Base-by-base conservation (phyloP, 2,329 filamentous ascomycete species). In the Phialemoniopsis sp. region DNA sequence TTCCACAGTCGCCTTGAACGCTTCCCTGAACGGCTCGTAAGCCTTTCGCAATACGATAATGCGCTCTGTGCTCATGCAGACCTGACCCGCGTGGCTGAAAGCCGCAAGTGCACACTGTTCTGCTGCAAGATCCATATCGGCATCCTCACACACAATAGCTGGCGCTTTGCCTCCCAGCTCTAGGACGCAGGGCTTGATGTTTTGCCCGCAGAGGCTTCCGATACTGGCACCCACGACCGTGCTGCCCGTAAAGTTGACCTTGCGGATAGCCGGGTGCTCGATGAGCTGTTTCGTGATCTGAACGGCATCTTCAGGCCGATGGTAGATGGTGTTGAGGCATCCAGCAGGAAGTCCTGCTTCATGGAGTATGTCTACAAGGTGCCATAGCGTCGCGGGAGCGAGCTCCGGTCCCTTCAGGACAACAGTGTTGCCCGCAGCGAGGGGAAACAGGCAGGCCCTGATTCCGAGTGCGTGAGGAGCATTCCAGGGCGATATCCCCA, bases 81-180 rank as follows among this genome's bases (percentile, higher is more conserved):
- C 54, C 39, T 62, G 58, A 5, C 58, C 58, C 37, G 56, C 54
- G 49, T 63, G 9, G 29, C 15, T 26, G 10, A 26, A 26, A 10
- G 21, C 21, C 6, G 6, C 21, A 6, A 6, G 6, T 6, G 21
- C 21, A 10, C 21, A 26, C 6, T 26, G 21, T 26, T 6, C 6
- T 1, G 62, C 66, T 0, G 68, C 67, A 33, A 60, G 56, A 18
- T 62, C 58, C 3, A 73, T 47, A 43, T 73, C 60, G 0, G 69
- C 69, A 41, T 73, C 69, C 26, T 60, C 55, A 6, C 66, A 55
- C 1, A 73, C 63, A 5, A 74, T 52, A 3, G 62, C 56, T 2
- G 58, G 59, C 3, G 58, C 60, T 46, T 73, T 73, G 19, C 70
- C 71, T 9, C 70, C 71, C 3, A 73, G 60, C 48, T 75, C 71